Evolutionary conservation across 2,329 filamentous ascomycete genomes (phyloP), one percentile per base, ranked within the genome.

Genomic region (Orbilia blumenaviensis): DNA sequence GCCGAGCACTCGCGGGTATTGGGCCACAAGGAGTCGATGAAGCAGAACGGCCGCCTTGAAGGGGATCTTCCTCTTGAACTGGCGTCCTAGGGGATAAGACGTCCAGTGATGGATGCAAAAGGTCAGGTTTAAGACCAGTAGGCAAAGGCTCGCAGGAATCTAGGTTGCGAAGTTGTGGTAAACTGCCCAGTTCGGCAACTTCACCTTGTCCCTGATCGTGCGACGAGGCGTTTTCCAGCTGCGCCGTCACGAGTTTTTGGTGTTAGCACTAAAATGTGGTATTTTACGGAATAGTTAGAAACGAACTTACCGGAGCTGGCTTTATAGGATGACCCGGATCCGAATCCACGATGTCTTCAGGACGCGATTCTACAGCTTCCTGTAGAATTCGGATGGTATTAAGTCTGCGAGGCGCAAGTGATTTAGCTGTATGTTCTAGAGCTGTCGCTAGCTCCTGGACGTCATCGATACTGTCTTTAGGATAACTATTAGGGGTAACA

Each of bases 291-390:
- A 23, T 36, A 18, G 36, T 3, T 16, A 50, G 36, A 36, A 18
- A 18, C 16, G 18, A 34, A 42, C 72, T 69, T 64, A 76, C 72
- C 72, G 64, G 72, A 44, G 64, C 63, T 69, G 56, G 64, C 14
- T 63, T 46, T 48, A 52, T 14, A 12, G 29, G 44, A 44, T 27
- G n/a, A 16, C 52, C 64, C 38, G 50, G 14, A 44, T 42, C 23
- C 38, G 63, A 38, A 61, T 76, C 64, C 72, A 76, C 38, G 72
- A 60, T 76, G 72, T 32, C 27, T 50, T 42, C 48, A 14, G 32
- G 56, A 58, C 60, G 64, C 56, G 72, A 76, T 76, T 76, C 72
- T 69, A 76, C 64, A 76, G 72, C 64, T 58, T 50, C 44, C 72
- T 68, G 72, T 76, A 69, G 72, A 76, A 75, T 75, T 56, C 63